Conservation (phyloP, 768 basidiomycete genomes). For the Boletus insuetus region DNA sequence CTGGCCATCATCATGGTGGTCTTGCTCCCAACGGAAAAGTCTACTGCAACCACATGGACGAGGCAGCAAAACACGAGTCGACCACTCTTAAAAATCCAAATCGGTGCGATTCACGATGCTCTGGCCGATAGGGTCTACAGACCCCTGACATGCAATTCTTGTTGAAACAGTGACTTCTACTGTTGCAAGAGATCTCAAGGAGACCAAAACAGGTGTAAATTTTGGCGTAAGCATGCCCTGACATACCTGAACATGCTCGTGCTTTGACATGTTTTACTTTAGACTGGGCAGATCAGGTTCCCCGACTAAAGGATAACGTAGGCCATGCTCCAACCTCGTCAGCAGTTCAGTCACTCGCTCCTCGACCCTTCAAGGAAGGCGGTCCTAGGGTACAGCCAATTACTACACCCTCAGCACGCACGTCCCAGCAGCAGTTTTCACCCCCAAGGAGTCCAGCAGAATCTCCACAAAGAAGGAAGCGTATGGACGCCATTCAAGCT, state of each 20-base stretch:
- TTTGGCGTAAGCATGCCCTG: constrained; percentile 36
- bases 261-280: background rate
- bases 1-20: too few relatives aligned
- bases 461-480: constrained; percentile 10
- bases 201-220: constrained; percentile 25
- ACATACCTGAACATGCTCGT: background rate
- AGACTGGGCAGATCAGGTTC: constrained; percentile 37
- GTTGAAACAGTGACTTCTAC: constrained; percentile 36
- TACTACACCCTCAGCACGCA: background rate
- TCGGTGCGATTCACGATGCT: constrained; percentile 34
- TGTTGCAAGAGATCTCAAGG: constrained; percentile 30
- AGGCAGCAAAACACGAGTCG: constrained; percentile 33
- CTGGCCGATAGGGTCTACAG: background rate
- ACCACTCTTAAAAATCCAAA: constrained; percentile 32
- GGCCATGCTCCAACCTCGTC: background rate
- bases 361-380: background rate
- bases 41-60: constrained; percentile 38
- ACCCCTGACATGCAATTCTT: constrained; percentile 5
- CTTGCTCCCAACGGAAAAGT: constrained; percentile 32
- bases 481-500: constrained; percentile 11
- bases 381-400: background rate
- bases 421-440: background rate
- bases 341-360: background rate
- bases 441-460: background rate
- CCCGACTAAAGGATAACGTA: background rate